Evolutionary conservation across 179 eudicot genomes (phyloP).

Genomic region (Kewa caespitosa): DNA sequence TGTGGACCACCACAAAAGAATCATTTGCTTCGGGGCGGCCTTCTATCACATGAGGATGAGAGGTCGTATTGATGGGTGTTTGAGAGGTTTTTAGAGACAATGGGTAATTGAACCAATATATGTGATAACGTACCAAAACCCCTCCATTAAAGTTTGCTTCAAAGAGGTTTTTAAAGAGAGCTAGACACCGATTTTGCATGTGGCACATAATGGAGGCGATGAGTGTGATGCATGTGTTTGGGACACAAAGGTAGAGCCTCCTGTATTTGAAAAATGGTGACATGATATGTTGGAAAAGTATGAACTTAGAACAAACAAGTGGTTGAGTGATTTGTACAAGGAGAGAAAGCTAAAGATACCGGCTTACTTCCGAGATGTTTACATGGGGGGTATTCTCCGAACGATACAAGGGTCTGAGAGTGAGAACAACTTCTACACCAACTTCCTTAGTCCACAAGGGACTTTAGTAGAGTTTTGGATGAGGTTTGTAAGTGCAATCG

Average conservation of each 20-base stretch:
- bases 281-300: neutral
- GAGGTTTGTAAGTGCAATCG: slow-evolving; percentile 1
- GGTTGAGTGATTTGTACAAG: neutral
- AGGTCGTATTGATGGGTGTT: slow-evolving; percentile 13
- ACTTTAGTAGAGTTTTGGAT: slow-evolving; percentile 6
- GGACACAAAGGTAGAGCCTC: neutral
- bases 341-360: neutral
- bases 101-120: slow-evolving; percentile 4
- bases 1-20: neutral
- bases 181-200: neutral
- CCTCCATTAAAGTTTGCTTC: neutral
- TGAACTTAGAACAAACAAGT: neutral
- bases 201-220: slow-evolving; percentile 8
- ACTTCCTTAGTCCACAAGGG: neutral
- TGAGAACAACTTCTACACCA: neutral
- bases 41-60: neutral
- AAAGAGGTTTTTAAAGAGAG: neutral
- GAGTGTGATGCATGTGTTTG: neutral
- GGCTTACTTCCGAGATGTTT: neutral
- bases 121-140: slow-evolving; percentile 7
- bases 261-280: neutral
- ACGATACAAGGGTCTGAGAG: slow-evolving; percentile 9
- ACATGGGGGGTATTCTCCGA: neutral
- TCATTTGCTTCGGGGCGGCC: neutral
- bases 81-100: slow-evolving; percentile 11